Evolutionary conservation across 352 stramenopile species (phyloP).

Genomic region (Thalassiosira ordinaria): DNA sequence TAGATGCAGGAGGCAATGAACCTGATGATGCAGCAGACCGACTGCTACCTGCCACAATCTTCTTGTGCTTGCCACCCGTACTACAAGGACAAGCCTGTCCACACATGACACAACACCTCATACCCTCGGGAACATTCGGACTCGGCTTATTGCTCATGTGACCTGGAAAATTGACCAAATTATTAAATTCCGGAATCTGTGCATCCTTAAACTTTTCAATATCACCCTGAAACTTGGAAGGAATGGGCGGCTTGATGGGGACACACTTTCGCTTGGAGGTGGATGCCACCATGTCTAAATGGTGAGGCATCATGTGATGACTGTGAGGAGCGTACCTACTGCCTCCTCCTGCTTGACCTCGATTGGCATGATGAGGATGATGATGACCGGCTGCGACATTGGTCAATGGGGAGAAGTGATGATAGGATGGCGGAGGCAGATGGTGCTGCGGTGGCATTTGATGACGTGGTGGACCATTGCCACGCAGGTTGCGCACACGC

Average conservation of each 20-base stretch:
- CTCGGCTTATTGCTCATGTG: constrained; percentile 82
- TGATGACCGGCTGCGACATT: constrained; percentile 53
- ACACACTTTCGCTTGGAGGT: constrained; percentile 80
- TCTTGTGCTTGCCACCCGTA: constrained; percentile 64
- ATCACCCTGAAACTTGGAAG: constrained; percentile 82
- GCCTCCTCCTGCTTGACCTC: no score
- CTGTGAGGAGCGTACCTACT: no score
- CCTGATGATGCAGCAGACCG: no score
- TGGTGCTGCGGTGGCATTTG: constrained; percentile 74
- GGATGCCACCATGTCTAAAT: constrained; percentile 59
- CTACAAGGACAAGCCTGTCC: constrained; percentile 75
- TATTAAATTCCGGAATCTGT: constrained; percentile 81
- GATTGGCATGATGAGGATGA: constrained; percentile 30
- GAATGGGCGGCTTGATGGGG: constrained; percentile 75
- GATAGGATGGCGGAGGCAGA: constrained; percentile 67
- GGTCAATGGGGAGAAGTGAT: constrained; percentile 77
- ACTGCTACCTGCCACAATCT: no score
- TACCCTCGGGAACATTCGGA: constrained; percentile 78
- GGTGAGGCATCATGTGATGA: constrained; percentile 20
- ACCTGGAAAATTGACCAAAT: constrained; percentile 81
- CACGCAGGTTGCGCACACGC: constrained; percentile 76
- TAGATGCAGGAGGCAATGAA: no score
- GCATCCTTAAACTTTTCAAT: constrained; percentile 79
- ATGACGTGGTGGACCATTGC: constrained; percentile 48
- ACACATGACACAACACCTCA: constrained; percentile 85